phyloP scores from a whole-genome alignment of 495 filamentous ascomycete genomes.

The Lasiosphaeria hispida region DNA sequence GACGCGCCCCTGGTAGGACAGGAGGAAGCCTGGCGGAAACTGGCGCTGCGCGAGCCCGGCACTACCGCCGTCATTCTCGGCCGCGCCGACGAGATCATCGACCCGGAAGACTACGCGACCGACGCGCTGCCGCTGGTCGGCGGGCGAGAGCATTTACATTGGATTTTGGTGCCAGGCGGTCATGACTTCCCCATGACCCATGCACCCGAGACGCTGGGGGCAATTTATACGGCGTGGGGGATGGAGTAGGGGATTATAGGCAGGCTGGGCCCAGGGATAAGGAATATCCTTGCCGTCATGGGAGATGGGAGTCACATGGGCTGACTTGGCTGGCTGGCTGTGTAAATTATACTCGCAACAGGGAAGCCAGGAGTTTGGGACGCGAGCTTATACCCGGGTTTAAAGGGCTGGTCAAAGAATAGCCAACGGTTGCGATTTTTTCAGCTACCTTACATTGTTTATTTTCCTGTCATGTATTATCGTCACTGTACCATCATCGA shows the following conservation, averaged over 20 bases:
- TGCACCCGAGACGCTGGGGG: slow-evolving; percentile 34
- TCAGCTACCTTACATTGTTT: too few species aligned
- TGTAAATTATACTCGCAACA: too few species aligned
- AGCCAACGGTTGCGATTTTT: too few species aligned
- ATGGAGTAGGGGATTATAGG: slow-evolving; percentile 4
- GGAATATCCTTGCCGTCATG: too few species aligned
- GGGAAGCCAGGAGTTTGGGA: too few species aligned
- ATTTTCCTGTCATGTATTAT: too few species aligned
- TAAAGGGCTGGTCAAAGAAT: too few species aligned
- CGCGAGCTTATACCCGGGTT: too few species aligned
- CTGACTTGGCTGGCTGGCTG: too few species aligned
- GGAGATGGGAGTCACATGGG: too few species aligned
- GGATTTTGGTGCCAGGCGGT: slow-evolving; percentile 43
- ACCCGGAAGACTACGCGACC: slow-evolving; percentile 32
- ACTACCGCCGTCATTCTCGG: slow-evolving; percentile 52
- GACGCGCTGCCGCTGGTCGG: slow-evolving; percentile 40
- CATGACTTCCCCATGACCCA: slow-evolving; percentile 55
- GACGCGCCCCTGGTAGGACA: slow-evolving; percentile 49
- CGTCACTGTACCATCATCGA: too few species aligned
- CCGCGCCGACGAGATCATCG: slow-evolving; percentile 48
- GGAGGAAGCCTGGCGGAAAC: slow-evolving; percentile 47
- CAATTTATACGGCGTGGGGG: slow-evolving; percentile 43
- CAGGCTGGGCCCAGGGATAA: too few species aligned
- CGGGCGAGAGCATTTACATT: slow-evolving; percentile 38
- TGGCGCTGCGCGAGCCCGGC: slow-evolving; percentile 37